Percentiles rank a stretch among this genome's conserved stretches.
Conservation (phyloP, 1,284 basidiomycete genomes). For the Ustilago shanxiensis region DNA sequence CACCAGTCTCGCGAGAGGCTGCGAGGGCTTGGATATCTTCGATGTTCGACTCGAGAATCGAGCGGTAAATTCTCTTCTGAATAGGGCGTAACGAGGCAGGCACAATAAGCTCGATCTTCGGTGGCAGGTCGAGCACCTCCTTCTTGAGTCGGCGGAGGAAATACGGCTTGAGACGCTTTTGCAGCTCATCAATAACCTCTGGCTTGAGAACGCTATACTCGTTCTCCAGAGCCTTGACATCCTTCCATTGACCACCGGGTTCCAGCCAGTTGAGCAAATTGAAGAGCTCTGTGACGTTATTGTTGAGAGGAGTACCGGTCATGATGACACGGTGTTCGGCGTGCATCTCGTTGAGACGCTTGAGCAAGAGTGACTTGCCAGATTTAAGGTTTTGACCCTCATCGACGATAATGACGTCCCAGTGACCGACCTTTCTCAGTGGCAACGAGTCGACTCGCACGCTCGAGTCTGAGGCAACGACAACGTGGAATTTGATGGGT, state of each 20-base stretch:
- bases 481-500: conserved; percentile 54
- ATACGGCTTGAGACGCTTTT: conserved; percentile 83
- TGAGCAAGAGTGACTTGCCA: conserved; percentile 80
- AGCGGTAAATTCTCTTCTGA: conserved; percentile 88
- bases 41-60: conserved; percentile 55
- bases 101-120: conserved; percentile 83
- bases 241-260: conserved; percentile 48
- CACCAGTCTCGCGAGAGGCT: conserved; percentile 25
- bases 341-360: conserved; percentile 84
- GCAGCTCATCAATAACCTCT: conserved; percentile 76
- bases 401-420: conserved; percentile 92
- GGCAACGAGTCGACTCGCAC: conserved; percentile 44
- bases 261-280: conserved; percentile 59
- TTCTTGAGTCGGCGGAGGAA: conserved; percentile 92
- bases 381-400: conserved; percentile 82
- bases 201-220: conserved; percentile 60
- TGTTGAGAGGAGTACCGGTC: conserved; percentile 95
- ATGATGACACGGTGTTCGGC: conserved; percentile 87
- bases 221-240: conserved; percentile 47
- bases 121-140: conserved; percentile 90
- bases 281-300: conserved; percentile 85
- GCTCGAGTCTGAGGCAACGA: conserved; percentile 49
- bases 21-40: conserved; percentile 58
- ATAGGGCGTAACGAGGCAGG: conserved; percentile 89
- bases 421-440: conserved; percentile 82